phyloP scores from a whole-genome alignment of 441 rosid species.

The Gossypium schwendimanii region DNA sequence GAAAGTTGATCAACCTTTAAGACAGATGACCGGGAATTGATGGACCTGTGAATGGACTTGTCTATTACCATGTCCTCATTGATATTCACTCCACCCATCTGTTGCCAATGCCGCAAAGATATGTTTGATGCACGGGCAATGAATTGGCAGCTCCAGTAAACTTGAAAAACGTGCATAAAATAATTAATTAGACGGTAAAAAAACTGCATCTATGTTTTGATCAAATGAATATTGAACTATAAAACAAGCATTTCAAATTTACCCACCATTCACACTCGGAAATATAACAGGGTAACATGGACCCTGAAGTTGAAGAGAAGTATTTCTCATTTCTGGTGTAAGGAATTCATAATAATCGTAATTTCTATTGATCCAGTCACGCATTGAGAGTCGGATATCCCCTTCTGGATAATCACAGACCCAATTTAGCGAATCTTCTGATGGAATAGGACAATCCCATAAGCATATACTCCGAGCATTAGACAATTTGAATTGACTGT shows the following conservation, averaged over 20 bases:
- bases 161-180: slow-evolving; percentile 27
- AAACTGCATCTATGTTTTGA: background rate
- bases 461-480: slow-evolving; percentile 81
- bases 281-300: slow-evolving; percentile 94
- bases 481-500: slow-evolving; percentile 60
- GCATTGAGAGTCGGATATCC: slow-evolving; percentile 68
- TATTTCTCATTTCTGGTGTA: slow-evolving; percentile 87
- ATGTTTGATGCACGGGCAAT: slow-evolving; percentile 79
- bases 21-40: slow-evolving; percentile 83
- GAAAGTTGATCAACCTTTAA: slow-evolving; percentile 51
- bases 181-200: background rate
- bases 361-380: slow-evolving; percentile 82
- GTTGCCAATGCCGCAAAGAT: slow-evolving; percentile 84
- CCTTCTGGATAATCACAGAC: slow-evolving; percentile 98
- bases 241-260: slow-evolving; percentile 7
- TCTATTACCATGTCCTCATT: slow-evolving; percentile 77
- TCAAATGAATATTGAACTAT: background rate
- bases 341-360: slow-evolving; percentile 90
- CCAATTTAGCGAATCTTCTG: slow-evolving; percentile 80
- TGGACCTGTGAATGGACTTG: slow-evolving; percentile 67
- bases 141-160: slow-evolving; percentile 93
- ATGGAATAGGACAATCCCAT: slow-evolving; percentile 78
- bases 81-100: slow-evolving; percentile 88
- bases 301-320: slow-evolving; percentile 93
- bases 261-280: slow-evolving; percentile 82